Evolutionary conservation across 2,329 filamentous ascomycete genomes (phyloP).

Genomic region (Pezicula neosporulosa): DNA sequence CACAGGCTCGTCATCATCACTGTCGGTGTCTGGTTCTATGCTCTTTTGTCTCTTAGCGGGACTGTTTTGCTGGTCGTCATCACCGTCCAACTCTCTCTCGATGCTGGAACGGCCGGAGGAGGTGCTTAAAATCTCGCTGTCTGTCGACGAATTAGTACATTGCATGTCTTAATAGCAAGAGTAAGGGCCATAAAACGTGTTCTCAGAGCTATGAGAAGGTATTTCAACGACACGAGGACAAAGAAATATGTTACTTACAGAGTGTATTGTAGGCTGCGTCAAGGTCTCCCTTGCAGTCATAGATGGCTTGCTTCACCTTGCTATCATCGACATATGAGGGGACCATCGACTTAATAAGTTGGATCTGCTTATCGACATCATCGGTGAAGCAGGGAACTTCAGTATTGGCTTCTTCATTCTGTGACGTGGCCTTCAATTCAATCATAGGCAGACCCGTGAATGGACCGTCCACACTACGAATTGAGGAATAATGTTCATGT

Average conservation of each 20-base stretch:
- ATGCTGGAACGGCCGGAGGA: slow-evolving; percentile 43
- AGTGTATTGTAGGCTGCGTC: slow-evolving; percentile 45
- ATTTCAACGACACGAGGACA: too few relatives aligned
- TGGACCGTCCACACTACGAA: slow-evolving; percentile 55
- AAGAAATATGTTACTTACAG: too few relatives aligned
- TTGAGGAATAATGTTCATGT: slow-evolving; percentile 63
- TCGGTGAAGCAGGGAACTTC: slow-evolving; percentile 36
- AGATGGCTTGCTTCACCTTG: not conserved
- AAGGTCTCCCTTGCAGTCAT: not conserved
- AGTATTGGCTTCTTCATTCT: slow-evolving; percentile 4
- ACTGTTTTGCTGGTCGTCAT: slow-evolving; percentile 40
- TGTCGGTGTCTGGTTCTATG: slow-evolving; percentile 46
- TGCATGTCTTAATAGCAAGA: not conserved
- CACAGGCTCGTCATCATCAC: slow-evolving; percentile 41
- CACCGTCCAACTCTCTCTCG: slow-evolving; percentile 47
- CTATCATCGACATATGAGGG: not conserved
- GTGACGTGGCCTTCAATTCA: slow-evolving; percentile 13
- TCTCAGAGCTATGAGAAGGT: too few relatives aligned
- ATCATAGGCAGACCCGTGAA: slow-evolving; percentile 52
- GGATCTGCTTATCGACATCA: slow-evolving; percentile 40
- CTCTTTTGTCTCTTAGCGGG: slow-evolving; percentile 46
- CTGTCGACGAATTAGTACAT: not conserved
- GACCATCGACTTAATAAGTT: not conserved
- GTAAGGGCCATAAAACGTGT: too few relatives aligned
- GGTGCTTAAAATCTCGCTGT: slow-evolving; percentile 37